Evolutionary conservation across 2,329 filamentous ascomycete species (phyloP).

Genomic region (Bipolaris victoriae): DNA sequence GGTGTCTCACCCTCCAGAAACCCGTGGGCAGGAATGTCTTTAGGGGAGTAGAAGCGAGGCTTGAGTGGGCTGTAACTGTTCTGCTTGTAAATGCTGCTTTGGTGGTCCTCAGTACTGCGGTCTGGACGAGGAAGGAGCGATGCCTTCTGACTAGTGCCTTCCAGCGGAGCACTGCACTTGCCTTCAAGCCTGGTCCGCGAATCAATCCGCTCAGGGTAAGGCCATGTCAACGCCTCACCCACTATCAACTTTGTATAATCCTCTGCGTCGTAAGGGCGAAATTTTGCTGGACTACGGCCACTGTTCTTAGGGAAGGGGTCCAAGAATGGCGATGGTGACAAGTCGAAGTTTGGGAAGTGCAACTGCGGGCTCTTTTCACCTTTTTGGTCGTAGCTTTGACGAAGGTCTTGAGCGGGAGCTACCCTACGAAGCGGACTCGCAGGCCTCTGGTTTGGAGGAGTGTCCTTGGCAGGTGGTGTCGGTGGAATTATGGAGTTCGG

Average conservation of each 20-base stretch:
- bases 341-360: conserved; percentile 23
- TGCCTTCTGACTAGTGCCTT: conserved; percentile 5
- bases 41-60: conserved; percentile 43
- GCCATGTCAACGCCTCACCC: conserved; percentile 27
- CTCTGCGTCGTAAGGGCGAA: conserved; percentile 28
- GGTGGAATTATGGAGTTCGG: conserved; percentile 38
- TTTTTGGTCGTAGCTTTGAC: conserved; percentile 19
- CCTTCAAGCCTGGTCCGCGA: conserved; percentile 14
- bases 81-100: conserved; percentile 10
- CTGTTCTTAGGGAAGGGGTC: conserved; percentile 15
- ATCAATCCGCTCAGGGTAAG: conserved; percentile 17
- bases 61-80: conserved; percentile 20
- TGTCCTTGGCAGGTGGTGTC: conserved; percentile 54
- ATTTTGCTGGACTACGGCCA: conserved; percentile 34
- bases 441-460: conserved; percentile 35
- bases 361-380: conserved; percentile 15
- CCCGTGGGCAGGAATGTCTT: conserved; percentile 23
- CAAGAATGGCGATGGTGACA: conserved; percentile 20
- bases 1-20: conserved; percentile 32
- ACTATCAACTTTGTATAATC: conserved; percentile 40
- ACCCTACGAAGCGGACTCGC: conserved; percentile 29
- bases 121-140: conserved; percentile 18
- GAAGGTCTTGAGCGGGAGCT: conserved; percentile 20
- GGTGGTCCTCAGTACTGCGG: conserved; percentile 25
- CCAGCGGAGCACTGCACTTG: conserved; percentile 16